Evolutionary conservation across 306 rosid genomes (phyloP), one percentile per base, ranked within the genome.

Genomic region (Heteromeles arbutifolia): DNA sequence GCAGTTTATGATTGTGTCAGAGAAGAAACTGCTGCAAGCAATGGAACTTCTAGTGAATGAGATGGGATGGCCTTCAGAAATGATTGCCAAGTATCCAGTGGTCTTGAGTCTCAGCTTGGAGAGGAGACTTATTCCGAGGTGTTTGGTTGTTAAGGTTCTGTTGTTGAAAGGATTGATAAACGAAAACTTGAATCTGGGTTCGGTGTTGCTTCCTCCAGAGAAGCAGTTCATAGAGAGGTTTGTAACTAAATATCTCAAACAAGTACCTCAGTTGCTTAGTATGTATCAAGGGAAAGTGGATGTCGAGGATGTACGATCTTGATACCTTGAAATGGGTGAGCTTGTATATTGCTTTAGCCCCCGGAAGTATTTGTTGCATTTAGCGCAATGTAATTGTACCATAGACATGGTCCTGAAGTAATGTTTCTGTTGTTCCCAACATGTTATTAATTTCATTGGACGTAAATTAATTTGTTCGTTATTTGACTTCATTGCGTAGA

Each of bases 61-160:
- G 12, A 71, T 82, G 53, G 87, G 87, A 22, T 74, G 45, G 64
- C 52, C 69, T 4, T 7, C 88, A 18, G 8, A 48, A 54, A 39
- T 29, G 3, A 39, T 88, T 80, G 79, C 59, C 6, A 59, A 61
- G 21, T 29, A 22, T 4, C 76, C 88, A 0, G 0, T 0, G 0
- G 1, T 80, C 0, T 13, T 87, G 4, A 3, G 10, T 11, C 24
- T 24, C 18, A 86, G 93, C 76, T 75, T 87, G 62, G 73, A 77
- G 62, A 80, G 41, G 70, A 78, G 86, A 80, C 29, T 84, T 57
- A 22, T 82, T 34, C 94, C 91, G 0, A 85, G 90, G 74, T 72
- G 54, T 76, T 76, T 34, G 0, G 83, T 83, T 22, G 17, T 79
- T 74, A 63, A 18, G 17, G 77, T 48, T 70, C 70, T 87, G 71